phyloP scores from a whole-genome alignment of 2,329 filamentous ascomycete genomes.

The Penicillium sp. region DNA sequence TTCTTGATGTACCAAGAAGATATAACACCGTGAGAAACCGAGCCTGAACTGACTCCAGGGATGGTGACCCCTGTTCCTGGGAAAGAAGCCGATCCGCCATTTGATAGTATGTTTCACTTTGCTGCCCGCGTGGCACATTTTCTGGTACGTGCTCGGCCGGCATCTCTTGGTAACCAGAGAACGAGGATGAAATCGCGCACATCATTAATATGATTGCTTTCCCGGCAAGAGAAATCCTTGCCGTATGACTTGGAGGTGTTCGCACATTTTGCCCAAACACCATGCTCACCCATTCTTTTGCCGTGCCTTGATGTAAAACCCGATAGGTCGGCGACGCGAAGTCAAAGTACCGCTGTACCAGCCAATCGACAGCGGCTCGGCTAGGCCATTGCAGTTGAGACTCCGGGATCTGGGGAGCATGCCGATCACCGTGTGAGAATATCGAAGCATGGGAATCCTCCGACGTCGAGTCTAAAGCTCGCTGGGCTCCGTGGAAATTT shows the following conservation, averaged over 20 bases:
- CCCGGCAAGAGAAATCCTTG: background rate
- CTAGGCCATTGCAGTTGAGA: conserved; percentile 24
- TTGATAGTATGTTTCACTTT: conserved; percentile 26
- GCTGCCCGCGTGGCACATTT: conserved; percentile 21
- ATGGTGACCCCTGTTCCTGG: conserved; percentile 23
- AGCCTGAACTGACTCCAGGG: conserved; percentile 25
- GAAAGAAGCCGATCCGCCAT: conserved; percentile 24
- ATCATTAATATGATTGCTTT: conserved; percentile 24
- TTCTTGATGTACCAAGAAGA: conserved; percentile 41
- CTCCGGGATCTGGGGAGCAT: conserved; percentile 11
- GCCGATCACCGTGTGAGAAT: conserved; percentile 26
- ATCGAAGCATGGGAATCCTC: conserved; percentile 20
- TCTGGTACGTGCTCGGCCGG: conserved; percentile 7
- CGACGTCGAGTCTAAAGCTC: conserved; percentile 2
- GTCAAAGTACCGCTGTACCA: conserved; percentile 29
- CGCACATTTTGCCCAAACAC: conserved; percentile 14
- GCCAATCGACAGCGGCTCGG: conserved; percentile 8
- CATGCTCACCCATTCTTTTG: conserved; percentile 16
- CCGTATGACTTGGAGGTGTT: background rate
- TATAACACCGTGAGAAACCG: conserved; percentile 35
- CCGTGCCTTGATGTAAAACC: conserved; percentile 26
- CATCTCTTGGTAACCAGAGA: conserved; percentile 13
- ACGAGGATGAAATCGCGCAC: conserved; percentile 26
- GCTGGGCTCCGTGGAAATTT: conserved; percentile 17
- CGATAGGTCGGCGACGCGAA: conserved; percentile 30